Conservation (phyloP, 306 rosid genomes). For the Acacia confusa region DNA sequence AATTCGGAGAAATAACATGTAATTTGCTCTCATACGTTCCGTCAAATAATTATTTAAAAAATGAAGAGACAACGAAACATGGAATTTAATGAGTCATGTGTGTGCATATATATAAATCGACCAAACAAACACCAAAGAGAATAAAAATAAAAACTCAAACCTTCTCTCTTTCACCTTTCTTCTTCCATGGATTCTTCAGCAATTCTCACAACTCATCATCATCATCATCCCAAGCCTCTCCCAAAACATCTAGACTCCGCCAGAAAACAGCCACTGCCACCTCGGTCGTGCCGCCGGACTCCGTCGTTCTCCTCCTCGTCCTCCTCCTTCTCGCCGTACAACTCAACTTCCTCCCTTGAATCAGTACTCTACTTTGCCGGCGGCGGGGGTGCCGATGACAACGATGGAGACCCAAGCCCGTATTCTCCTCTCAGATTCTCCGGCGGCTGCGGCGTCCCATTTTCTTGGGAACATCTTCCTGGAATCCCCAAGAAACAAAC, state of each 20-base stretch:
- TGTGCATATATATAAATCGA: neutral
- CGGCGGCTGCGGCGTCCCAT: constrained; percentile 46
- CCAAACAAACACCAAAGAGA: neutral
- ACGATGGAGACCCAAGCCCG: constrained; percentile 22
- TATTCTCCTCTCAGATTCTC: constrained; percentile 34
- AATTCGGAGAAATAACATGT: neutral
- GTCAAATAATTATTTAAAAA: neutral
- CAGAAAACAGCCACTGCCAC: neutral
- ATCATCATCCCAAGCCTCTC: constrained; percentile 13
- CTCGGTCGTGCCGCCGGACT: constrained; percentile 29
- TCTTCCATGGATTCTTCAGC: constrained; percentile 39
- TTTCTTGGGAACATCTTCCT: constrained; percentile 68
- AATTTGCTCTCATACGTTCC: neutral
- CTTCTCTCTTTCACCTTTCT: neutral
- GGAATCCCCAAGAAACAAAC: constrained; percentile 65
- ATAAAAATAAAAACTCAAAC: neutral
- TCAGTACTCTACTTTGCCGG: constrained; percentile 25
- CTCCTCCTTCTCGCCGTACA: constrained; percentile 27
- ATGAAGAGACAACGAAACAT: neutral
- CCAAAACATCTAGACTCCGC: constrained; percentile 12
- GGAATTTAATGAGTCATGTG: neutral
- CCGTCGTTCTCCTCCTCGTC: constrained; percentile 47
- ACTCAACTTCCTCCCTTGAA: constrained; percentile 33
- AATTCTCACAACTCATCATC: neutral
- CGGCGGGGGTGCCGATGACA: neutral